Evolutionary conservation across 2,329 filamentous ascomycete species (phyloP).

Genomic region (Pezicula rhizophila): DNA sequence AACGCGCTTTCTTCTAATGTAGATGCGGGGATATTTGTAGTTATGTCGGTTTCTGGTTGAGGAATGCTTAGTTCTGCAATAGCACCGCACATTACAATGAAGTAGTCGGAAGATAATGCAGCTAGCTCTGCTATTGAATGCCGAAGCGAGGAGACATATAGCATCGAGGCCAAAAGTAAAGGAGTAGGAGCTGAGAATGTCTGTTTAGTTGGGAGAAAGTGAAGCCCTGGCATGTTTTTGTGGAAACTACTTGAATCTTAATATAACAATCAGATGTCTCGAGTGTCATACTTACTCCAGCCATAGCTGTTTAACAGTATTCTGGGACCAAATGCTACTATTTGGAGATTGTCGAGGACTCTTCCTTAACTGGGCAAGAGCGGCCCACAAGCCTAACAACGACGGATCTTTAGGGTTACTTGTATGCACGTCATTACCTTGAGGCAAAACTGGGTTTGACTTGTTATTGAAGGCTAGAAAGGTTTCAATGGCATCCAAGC

Average conservation of each 20-base stretch:
- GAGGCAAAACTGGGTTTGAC: constrained; percentile 5
- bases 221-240: constrained; percentile 37
- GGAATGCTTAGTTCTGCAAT: constrained; percentile 36
- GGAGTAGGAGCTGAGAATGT: constrained; percentile 37
- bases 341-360: constrained; percentile 19
- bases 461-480: constrained; percentile 9
- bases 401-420: constrained; percentile 14
- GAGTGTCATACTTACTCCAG: constrained; percentile 20
- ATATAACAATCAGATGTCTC: background rate
- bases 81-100: constrained; percentile 31
- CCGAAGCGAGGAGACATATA: constrained; percentile 34
- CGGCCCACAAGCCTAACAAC: constrained; percentile 25
- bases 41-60: constrained; percentile 15
- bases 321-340: constrained; percentile 27
- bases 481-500: constrained; percentile 16
- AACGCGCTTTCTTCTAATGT: constrained; percentile 33
- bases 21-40: constrained; percentile 16
- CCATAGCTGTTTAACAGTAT: constrained; percentile 30
- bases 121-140: constrained; percentile 29
- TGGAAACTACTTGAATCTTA: constrained; percentile 30
- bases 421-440: constrained; percentile 10
- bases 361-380: constrained; percentile 25
- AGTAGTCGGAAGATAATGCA: constrained; percentile 32
- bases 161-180: constrained; percentile 36
- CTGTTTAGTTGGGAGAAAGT: constrained; percentile 38